These are phyloP conservation scores for Rhizophagus prolifer DNA, from an alignment of 192 early-diverging fungal genomes.

Conservation along the genomic window DNA sequence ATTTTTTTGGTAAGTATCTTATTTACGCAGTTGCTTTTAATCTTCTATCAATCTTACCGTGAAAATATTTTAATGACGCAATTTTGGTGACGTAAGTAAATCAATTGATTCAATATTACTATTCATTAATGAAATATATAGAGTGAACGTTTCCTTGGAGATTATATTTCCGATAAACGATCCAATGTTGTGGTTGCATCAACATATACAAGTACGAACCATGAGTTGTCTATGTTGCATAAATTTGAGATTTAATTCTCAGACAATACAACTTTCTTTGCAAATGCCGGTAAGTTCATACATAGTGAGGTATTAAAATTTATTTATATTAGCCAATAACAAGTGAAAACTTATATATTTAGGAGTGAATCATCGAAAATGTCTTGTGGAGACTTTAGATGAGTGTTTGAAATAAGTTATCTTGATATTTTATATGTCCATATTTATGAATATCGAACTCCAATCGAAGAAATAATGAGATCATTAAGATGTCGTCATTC, in stretches of 20 bases:
- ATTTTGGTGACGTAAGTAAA: constrained; percentile 3
- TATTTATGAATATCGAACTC: constrained; percentile 34
- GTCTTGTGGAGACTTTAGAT: constrained; percentile 41
- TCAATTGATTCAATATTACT: neutral
- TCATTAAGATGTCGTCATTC: constrained; percentile 59
- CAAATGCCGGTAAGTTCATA: neutral
- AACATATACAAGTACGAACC: constrained; percentile 44
- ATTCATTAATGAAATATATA: constrained; percentile 2
- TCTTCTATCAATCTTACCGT: too few relatives aligned
- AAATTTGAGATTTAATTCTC: too few relatives aligned
- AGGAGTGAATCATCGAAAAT: constrained; percentile 25
- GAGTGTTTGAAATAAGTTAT: constrained; percentile 37
- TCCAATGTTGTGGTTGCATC: constrained; percentile 59
- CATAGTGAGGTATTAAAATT: neutral
- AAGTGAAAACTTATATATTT: neutral
- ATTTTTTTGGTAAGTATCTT: constrained; percentile 34
- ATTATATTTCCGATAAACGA: constrained; percentile 53
- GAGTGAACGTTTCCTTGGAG: constrained; percentile 54
- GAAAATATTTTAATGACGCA: neutral
- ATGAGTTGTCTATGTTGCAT: too few relatives aligned
- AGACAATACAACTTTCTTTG: too few relatives aligned
- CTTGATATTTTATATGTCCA: constrained; percentile 35
- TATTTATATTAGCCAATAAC: too few relatives aligned
- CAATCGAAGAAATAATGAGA: constrained; percentile 61
- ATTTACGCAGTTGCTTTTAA: too few relatives aligned